Base-by-base conservation (phyloP, 2,329 filamentous ascomycete genomes). In the Aspergillus sergii region DNA sequence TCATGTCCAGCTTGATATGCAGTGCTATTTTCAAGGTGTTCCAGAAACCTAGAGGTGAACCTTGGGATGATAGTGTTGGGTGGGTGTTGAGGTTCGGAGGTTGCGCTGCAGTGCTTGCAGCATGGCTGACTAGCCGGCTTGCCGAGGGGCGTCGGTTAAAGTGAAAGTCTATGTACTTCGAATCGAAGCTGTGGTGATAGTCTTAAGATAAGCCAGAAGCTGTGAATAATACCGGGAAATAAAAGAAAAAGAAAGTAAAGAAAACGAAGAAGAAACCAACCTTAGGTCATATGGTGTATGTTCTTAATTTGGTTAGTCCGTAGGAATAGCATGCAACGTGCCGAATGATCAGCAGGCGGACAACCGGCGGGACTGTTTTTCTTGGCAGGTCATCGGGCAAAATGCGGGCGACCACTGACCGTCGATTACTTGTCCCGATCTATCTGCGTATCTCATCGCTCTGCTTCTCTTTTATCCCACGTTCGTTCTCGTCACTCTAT, bases 1-100 rank as follows among this genome's bases (percentile, higher is more conserved):
- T 97, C 64, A 85, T 97, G 60, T 93, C 94, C 12, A 97, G 93
- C 7, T 80, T 97, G 32, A 88, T 91, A 28, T 94, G 92, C 64
- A 93, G 91, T 73, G 82, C 91, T 64, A 91, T 98, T 66, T 98
- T 98, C 81, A 89, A 88, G 73, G 81, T 90, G 46, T 86, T 94
- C 72, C 94, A 98, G 80, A 97, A 96, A 78, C 93, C 92, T 0
- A 86, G 94, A 66, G 94, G 93, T 5, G 87, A 85, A 5, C 90
- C 92, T 0, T 94, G 93, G 39, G 94, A 98, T 79, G 88, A 91
- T 68, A 96, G 92, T 76, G 92, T 97, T 57, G 89, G 90, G 19
- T 92, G 94, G 81, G 93, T 97, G 48, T 81, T 98, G 70, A 88
- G 94, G 23, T 89, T 96, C 60, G 94, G 93, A 1, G 94, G 94